A percentile compares a stretch with the other conserved stretches of the same genome.
Conservation (phyloP, 2,329 filamentous ascomycete genomes). For the Pseudogymnoascus sp. region DNA sequence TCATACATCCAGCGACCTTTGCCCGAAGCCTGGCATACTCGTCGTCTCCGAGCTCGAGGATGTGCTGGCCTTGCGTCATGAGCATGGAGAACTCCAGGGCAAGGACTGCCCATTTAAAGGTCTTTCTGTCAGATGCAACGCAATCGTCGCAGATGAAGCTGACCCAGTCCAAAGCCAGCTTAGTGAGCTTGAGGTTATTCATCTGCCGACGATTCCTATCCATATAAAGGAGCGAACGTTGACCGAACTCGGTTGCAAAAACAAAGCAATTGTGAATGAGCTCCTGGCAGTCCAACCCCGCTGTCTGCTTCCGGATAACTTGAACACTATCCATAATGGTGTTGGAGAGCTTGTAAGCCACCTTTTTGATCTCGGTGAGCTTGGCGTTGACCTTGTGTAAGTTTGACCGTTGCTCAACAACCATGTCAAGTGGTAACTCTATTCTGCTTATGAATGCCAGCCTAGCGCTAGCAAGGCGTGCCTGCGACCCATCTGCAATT, state of each 20-base stretch:
- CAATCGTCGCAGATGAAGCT: conserved; percentile 98
- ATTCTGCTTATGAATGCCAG: conserved; percentile 69
- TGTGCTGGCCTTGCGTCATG: conserved; percentile 90
- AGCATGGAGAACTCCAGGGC: conserved; percentile 95
- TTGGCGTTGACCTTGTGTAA: conserved; percentile 85
- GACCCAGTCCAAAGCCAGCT: conserved; percentile 92
- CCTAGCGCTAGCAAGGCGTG: conserved; percentile 71
- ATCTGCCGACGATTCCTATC: conserved; percentile 91
- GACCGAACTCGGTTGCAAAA: conserved; percentile 97
- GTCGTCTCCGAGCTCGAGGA: conserved; percentile 79
- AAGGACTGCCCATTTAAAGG: conserved; percentile 93
- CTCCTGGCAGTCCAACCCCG: conserved; percentile 81
- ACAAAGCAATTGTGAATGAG: conserved; percentile 97
- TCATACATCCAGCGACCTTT: conserved; percentile 97
- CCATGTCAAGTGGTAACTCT: conserved; percentile 76
- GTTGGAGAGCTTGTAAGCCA: conserved; percentile 92
- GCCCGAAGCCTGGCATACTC: conserved; percentile 77
- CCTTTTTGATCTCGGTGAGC: conserved; percentile 88
- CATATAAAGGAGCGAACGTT: conserved; percentile 89
- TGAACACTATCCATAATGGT: conserved; percentile 98
- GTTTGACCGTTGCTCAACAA: conserved; percentile 89
- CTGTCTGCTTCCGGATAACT: conserved; percentile 79
- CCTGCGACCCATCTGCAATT: conserved; percentile 79
- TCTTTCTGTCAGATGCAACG: conserved; percentile 85
- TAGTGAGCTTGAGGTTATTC: conserved; percentile 93